These are phyloP conservation scores for Pseudogymnoascus sp. DNA, from an alignment of 2,329 filamentous ascomycete species.

Conservation along the genomic window DNA sequence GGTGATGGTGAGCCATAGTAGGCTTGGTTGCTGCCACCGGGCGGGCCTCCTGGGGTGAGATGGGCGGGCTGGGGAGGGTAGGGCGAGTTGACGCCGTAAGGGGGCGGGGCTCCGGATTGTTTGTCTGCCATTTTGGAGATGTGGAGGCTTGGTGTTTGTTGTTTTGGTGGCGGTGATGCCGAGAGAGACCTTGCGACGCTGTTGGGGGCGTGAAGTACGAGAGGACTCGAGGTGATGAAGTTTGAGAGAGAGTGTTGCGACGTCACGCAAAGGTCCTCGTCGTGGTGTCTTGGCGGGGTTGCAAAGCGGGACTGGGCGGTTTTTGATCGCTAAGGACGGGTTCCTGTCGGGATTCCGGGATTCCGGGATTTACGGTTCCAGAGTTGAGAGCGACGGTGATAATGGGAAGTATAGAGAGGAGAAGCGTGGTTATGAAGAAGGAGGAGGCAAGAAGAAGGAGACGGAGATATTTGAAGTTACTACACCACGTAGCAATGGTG, in stretches of 20 bases:
- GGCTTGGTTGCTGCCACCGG: constrained; percentile 7
- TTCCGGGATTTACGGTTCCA: too few species aligned
- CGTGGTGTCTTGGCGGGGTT: neutral
- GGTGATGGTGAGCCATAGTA: constrained; percentile 9
- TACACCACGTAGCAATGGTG: neutral
- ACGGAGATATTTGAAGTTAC: neutral
- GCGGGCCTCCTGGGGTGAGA: neutral
- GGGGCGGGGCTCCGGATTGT: constrained; percentile 14
- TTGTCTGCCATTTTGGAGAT: constrained; percentile 12
- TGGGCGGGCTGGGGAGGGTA: constrained; percentile 12
- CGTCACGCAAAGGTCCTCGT: neutral
- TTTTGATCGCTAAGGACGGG: neutral
- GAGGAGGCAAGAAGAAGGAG: neutral
- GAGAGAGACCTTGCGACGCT: neutral
- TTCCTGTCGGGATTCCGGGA: neutral
- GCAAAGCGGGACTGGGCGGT: neutral
- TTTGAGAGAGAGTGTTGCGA: neutral
- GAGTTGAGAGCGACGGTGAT: neutral
- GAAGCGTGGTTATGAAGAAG: neutral
- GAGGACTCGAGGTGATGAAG: neutral
- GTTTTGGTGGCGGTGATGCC: neutral
- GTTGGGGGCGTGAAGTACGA: neutral
- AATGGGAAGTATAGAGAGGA: neutral
- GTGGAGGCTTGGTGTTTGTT: neutral
- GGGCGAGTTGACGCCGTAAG: constrained; percentile 20